Conservation (phyloP, 345 rosid genomes). For the Pistacia vera region DNA sequence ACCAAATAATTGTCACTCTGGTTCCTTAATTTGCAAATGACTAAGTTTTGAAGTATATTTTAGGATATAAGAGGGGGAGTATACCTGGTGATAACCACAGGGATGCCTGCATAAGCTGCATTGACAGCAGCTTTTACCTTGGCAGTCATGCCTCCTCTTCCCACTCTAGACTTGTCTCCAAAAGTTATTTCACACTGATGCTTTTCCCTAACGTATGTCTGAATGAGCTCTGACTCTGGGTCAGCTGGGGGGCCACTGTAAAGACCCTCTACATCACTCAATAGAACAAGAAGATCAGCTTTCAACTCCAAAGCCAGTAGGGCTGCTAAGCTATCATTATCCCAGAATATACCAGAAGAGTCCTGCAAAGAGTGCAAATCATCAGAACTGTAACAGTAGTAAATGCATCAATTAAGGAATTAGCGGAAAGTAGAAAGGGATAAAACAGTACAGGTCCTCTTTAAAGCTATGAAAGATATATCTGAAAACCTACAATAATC, state of each 20-base stretch:
- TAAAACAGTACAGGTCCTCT: too few relatives aligned
- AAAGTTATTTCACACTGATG: slow-evolving; percentile 90
- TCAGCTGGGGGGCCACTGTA: slow-evolving; percentile 97
- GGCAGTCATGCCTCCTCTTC: slow-evolving; percentile 99
- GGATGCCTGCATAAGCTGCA: slow-evolving; percentile 90
- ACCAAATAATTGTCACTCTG: background rate
- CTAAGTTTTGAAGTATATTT: background rate
- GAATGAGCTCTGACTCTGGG: slow-evolving; percentile 85
- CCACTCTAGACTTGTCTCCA: slow-evolving; percentile 97
- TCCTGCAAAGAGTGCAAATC: slow-evolving; percentile 55
- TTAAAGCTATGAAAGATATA: background rate
- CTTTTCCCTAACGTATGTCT: slow-evolving; percentile 75
- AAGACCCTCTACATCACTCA: slow-evolving; percentile 98
- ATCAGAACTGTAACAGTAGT: slow-evolving; percentile 5
- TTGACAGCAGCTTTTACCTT: slow-evolving; percentile 96
- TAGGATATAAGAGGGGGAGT: slow-evolving; percentile 3
- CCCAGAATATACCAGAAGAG: slow-evolving; percentile 99
- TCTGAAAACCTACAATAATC: background rate
- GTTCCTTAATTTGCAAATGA: background rate
- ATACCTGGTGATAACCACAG: slow-evolving; percentile 98
- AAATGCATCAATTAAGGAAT: slow-evolving; percentile 7
- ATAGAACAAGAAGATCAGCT: slow-evolving; percentile 92
- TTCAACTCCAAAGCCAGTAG: slow-evolving; percentile 86
- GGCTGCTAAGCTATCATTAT: slow-evolving; percentile 98
- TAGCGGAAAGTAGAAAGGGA: background rate